Conservation (phyloP, 2,329 filamentous ascomycete genomes). For the Colletotrichum sansevieriae region DNA sequence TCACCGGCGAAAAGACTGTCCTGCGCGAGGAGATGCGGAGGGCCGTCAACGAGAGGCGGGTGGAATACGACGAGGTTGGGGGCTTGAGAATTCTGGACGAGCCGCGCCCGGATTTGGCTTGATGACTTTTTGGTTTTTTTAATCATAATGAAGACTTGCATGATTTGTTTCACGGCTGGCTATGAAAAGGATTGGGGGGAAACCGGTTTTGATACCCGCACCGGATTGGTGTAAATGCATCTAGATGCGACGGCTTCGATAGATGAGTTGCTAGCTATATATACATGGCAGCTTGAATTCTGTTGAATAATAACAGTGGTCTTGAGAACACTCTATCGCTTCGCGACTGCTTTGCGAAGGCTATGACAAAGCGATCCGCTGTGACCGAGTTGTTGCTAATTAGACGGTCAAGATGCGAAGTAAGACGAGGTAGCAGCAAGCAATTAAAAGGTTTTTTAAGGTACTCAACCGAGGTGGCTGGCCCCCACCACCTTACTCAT, state of each 20-base stretch:
- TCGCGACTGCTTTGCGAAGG: too few species aligned
- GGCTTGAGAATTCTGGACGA: slow-evolving; percentile 56
- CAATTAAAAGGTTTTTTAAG: too few species aligned
- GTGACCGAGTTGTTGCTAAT: too few species aligned
- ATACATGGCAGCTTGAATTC: too few species aligned
- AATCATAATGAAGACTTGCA: background rate
- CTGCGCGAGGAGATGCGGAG: slow-evolving; percentile 65
- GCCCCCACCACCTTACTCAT: too few species aligned
- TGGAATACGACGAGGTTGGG: slow-evolving; percentile 67
- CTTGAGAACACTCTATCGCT: too few species aligned
- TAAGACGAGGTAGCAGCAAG: too few species aligned
- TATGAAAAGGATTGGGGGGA: background rate
- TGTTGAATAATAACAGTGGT: too few species aligned
- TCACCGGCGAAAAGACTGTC: slow-evolving; percentile 72
- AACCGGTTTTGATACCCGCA: slow-evolving; percentile 33
- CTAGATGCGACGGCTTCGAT: background rate
- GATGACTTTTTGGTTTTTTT: background rate
- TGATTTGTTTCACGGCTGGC: slow-evolving; percentile 8
- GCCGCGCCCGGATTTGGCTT: slow-evolving; percentile 11
- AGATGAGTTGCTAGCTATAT: background rate
- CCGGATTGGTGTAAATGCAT: slow-evolving; percentile 19
- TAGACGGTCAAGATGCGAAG: too few species aligned
- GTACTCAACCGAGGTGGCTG: too few species aligned
- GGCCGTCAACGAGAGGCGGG: slow-evolving; percentile 69
- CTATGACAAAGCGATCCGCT: too few species aligned